phyloP scores from a whole-genome alignment of 2,329 filamentous ascomycete species.

The Colletotrichum karsti region DNA sequence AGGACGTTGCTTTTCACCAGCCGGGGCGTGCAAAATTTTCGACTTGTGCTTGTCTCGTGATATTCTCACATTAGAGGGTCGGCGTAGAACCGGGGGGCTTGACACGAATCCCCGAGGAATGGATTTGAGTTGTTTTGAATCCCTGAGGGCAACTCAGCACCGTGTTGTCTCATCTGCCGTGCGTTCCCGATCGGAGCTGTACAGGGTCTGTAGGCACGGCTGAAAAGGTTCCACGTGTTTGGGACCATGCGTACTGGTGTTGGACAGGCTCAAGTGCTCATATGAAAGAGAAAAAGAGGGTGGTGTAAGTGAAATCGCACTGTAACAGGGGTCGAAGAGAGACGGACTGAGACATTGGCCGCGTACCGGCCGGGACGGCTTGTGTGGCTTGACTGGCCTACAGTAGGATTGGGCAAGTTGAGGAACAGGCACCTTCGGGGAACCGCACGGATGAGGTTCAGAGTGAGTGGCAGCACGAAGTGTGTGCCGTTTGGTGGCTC shows the following conservation, averaged over 20 bases:
- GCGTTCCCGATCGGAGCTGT: constrained; percentile 13
- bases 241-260: background rate
- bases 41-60: background rate
- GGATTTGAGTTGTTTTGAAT: constrained; percentile 26
- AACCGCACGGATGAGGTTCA: background rate
- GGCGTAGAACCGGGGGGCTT: background rate
- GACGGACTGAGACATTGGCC: constrained; percentile 13
- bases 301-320: constrained; percentile 13
- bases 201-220: background rate
- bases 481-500: constrained; percentile 12
- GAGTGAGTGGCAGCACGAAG: background rate
- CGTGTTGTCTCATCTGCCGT: constrained; percentile 22
- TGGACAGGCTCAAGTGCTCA: background rate
- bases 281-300: background rate
- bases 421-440: background rate
- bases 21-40: background rate
- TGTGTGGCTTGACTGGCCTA: background rate
- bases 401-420: background rate
- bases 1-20: constrained; percentile 3
- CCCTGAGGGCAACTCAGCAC: constrained; percentile 25
- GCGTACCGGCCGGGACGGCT: constrained; percentile 17
- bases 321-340: constrained; percentile 12
- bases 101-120: constrained; percentile 11
- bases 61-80: background rate
- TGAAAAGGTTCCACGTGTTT: constrained; percentile 15